Percentiles rank a stretch among this genome's conserved stretches.
phyloP scores from a whole-genome alignment of 129 eudicot genomes.

The Centaurea solstitialis region DNA sequence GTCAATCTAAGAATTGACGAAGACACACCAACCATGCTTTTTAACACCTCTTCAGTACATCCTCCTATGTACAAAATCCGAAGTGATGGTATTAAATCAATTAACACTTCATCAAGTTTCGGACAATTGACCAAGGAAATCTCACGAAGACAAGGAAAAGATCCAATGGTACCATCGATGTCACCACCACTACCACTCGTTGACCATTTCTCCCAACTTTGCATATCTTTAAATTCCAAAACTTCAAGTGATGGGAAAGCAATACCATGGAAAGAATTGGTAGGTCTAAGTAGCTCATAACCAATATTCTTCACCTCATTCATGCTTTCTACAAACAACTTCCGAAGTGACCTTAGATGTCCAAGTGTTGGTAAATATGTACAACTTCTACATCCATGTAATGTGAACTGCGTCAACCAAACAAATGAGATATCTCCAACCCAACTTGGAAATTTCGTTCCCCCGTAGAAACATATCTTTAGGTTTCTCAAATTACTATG shows the following conservation, averaged over 20 bases:
- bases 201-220: conserved; percentile 32
- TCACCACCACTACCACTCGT: not conserved
- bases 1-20: not conserved
- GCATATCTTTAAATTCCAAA: conserved; percentile 18
- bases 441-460: conserved; percentile 45
- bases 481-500: conserved; percentile 26
- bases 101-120: conserved; percentile 2
- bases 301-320: conserved; percentile 30
- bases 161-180: not conserved
- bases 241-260: conserved; percentile 37
- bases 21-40: not conserved
- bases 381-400: conserved; percentile 31
- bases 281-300: conserved; percentile 24
- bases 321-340: conserved; percentile 34
- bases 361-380: conserved; percentile 45
- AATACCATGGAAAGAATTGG: not conserved
- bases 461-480: conserved; percentile 25
- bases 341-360: conserved; percentile 36
- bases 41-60: not conserved
- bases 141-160: conserved; percentile 18
- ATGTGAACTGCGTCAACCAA: conserved; percentile 20
- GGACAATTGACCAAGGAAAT: conserved; percentile 5
- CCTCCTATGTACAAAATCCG: not conserved
- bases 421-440: conserved; percentile 34
- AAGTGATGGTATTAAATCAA: conserved; percentile 5